Evolutionary conservation across 2,329 filamentous ascomycete genomes (phyloP), one percentile per base, ranked within the genome.

Genomic region (Aspergillus thermomutatus): DNA sequence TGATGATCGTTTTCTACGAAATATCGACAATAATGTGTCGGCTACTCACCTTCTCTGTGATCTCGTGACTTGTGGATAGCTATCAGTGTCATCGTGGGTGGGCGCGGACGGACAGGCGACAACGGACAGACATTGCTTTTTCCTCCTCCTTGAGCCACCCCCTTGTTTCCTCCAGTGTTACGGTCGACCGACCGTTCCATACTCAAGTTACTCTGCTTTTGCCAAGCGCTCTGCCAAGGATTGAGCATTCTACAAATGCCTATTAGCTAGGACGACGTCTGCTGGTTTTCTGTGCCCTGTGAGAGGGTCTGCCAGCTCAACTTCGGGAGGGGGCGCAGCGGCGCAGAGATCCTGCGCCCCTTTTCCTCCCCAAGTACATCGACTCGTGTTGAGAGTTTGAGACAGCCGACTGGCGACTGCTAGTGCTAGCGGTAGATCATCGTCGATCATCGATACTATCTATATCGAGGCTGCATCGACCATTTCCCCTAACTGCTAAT

Each of bases 371-470:
- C 14, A 7, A 37, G 31, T 17, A 37, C 28, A 17, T 58, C n/a
- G 41, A 40, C 23, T 49, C 45, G 43, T 54, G 47, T 43, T 23
- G 46, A n/a, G 50, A 50, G 25, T 51, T 52, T 50, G 52, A 52
- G 55, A 49, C 43, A 48, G 41, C 31, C 31, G 50, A 53, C 47
- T n/a, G n/a, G n/a, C n/a, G 41, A 43, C 40, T 23, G 25, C 41
- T 21, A 19, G 34, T 55, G 49, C 34, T 55, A 56, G 48, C 52
- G 58, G 60, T 53, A 60, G 61, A 64, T 64, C 61, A 54, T 53
- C 53, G 61, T 62, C 58, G 61, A 64, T 64, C 61, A 60, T 61
- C 53, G 45, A 53, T 52, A 40, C 47, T 59, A 55, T 56, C 56
- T 59, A 45, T 49, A 43, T n/a, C 31, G 31, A 37, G 31, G 31